A percentile compares a stretch with the other conserved stretches of the same genome.
These are phyloP conservation scores for Penicilliopsis zonata DNA, from an alignment of 495 filamentous ascomycete species.

Conservation along the genomic window DNA sequence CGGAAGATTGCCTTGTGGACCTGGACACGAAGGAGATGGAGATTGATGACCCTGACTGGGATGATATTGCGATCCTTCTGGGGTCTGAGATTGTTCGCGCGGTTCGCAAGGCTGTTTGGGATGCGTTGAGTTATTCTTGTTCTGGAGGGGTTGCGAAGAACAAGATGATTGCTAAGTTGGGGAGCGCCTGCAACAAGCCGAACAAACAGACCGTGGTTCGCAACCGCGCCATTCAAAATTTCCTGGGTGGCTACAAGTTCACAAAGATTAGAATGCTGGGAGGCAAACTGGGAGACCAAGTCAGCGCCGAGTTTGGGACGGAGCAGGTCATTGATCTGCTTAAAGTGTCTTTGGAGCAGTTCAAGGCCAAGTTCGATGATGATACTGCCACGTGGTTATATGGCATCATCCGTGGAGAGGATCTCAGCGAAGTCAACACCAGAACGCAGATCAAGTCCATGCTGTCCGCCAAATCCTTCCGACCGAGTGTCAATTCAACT, in stretches of 20 bases:
- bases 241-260: conserved; percentile 79
- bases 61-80: conserved; percentile 78
- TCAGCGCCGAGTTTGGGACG: conserved; percentile 64
- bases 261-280: conserved; percentile 94
- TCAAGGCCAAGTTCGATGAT: conserved; percentile 70
- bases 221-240: conserved; percentile 67
- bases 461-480: conserved; percentile 95
- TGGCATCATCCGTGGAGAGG: conserved; percentile 72
- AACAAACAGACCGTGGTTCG: conserved; percentile 87
- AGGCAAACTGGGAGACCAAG: conserved; percentile 87
- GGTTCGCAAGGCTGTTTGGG: conserved; percentile 53
- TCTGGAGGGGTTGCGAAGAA: conserved; percentile 80
- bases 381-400: conserved; percentile 86
- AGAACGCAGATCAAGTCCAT: conserved; percentile 93
- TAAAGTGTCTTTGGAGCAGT: conserved; percentile 57
- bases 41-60: conserved; percentile 84
- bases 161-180: conserved; percentile 92
- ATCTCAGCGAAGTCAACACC: conserved; percentile 78
- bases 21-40: conserved; percentile 60
- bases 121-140: conserved; percentile 72
- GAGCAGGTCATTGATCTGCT: conserved; percentile 71
- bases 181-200: conserved; percentile 82
- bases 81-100: conserved; percentile 80
- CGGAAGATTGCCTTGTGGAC: conserved; percentile 62
- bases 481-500: conserved; percentile 65